A percentile compares a stretch with the other conserved stretches of the same genome.
These are phyloP conservation scores for Trypanosomatidae sp. DNA, from an alignment of 208 protist species.

Conservation along the genomic window DNA sequence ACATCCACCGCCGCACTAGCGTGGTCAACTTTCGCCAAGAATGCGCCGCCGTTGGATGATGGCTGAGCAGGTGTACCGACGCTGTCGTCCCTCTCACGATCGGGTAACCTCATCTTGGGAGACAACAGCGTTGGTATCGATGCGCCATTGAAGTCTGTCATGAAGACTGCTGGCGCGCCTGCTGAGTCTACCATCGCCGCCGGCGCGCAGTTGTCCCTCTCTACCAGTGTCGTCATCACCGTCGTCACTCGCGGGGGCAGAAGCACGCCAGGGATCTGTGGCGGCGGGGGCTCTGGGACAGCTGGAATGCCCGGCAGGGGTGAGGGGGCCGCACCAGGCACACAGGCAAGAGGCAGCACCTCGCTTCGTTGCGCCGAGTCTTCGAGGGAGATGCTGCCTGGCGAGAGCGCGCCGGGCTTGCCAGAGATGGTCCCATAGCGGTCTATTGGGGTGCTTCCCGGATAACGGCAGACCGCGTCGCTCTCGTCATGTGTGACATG, in stretches of 20 bases:
- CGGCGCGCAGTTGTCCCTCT: neutral
- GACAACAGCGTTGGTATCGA: neutral
- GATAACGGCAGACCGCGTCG: neutral
- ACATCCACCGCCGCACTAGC: neutral
- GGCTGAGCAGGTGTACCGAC: no score
- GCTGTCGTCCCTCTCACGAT: neutral
- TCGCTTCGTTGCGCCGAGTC: conserved; percentile 19
- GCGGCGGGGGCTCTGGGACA: neutral
- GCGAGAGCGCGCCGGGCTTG: neutral
- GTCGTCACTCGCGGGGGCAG: neutral
- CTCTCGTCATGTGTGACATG: neutral
- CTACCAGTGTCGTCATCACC: neutral
- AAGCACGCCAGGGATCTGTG: neutral
- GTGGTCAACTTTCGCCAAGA: neutral
- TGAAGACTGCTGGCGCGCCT: neutral
- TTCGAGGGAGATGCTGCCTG: conserved; percentile 5
- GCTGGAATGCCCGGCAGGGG: neutral
- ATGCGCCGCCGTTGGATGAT: neutral
- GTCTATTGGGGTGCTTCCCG: conserved; percentile 9
- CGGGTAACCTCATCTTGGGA: neutral
- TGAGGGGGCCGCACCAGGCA: neutral
- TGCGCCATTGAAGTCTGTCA: neutral
- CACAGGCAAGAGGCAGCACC: neutral
- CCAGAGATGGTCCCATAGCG: neutral
- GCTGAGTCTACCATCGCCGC: neutral